phyloP scores from a whole-genome alignment of 2,329 filamentous ascomycete genomes.

The Beauveria sp. region DNA sequence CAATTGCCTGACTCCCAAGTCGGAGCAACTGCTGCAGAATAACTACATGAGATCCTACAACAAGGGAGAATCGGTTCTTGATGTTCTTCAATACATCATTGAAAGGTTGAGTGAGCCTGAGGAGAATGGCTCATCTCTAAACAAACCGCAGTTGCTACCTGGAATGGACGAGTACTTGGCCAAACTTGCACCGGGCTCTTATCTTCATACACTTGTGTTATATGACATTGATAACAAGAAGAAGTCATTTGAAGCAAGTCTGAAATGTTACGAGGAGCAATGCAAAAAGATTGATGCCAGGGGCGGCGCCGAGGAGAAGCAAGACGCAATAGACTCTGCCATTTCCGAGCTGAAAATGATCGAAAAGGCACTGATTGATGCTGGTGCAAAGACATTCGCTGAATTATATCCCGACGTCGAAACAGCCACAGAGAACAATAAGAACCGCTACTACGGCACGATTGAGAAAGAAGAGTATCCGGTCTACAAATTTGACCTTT shows the following conservation, averaged over 20 bases:
- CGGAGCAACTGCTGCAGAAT: conserved; percentile 28
- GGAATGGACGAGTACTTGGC: conserved; percentile 47
- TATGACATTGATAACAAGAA: conserved; percentile 28
- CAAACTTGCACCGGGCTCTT: conserved; percentile 45
- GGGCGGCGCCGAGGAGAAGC: conserved; percentile 42
- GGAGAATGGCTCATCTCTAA: conserved; percentile 11
- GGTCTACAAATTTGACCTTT: conserved; percentile 42
- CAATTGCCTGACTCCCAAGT: conserved; percentile 45
- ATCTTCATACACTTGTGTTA: conserved; percentile 48
- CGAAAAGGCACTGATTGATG: conserved; percentile 45
- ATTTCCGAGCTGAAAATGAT: conserved; percentile 47
- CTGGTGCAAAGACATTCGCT: conserved; percentile 58
- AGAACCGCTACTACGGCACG: neutral
- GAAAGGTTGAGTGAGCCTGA: conserved; percentile 30
- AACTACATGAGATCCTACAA: conserved; percentile 25
- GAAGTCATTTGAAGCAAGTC: conserved; percentile 23
- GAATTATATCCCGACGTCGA: conserved; percentile 53
- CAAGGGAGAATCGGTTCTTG: conserved; percentile 46
- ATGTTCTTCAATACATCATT: conserved; percentile 49
- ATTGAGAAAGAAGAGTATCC: conserved; percentile 17
- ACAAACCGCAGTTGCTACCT: conserved; percentile 21
- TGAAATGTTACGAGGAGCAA: conserved; percentile 21
- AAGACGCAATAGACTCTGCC: conserved; percentile 42
- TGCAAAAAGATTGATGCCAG: conserved; percentile 5
- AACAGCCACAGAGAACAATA: conserved; percentile 13